Evolutionary conservation across 345 rosid species (phyloP).

Genomic region (Ceriops tagal): DNA sequence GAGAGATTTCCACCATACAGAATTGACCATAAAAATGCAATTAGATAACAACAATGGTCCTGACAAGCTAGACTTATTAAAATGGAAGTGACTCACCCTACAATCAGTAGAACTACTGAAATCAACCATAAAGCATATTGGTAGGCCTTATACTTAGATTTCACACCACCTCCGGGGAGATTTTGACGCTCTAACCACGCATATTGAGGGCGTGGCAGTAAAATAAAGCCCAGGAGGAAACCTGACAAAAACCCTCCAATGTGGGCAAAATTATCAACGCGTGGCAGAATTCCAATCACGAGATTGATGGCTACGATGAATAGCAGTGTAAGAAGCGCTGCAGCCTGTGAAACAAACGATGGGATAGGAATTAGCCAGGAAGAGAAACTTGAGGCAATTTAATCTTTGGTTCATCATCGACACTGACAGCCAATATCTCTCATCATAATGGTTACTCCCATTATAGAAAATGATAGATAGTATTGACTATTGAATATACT

Average conservation of each 20-base stretch:
- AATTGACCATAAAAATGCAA: background rate
- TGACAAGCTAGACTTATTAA: too few species aligned
- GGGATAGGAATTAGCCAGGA: background rate
- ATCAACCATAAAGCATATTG: conserved; percentile 24
- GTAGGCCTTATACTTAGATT: conserved; percentile 21
- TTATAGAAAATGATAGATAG: background rate
- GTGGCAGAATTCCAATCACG: conserved; percentile 30
- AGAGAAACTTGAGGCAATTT: background rate
- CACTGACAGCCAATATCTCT: background rate
- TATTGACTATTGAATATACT: background rate
- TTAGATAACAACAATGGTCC: too few species aligned
- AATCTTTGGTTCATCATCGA: background rate
- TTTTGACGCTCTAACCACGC: conserved; percentile 16
- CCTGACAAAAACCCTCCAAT: conserved; percentile 28
- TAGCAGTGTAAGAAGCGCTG: conserved; percentile 26
- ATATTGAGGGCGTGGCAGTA: conserved; percentile 24
- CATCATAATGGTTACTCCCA: background rate
- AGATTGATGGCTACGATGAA: conserved; percentile 26
- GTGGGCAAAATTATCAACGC: conserved; percentile 31
- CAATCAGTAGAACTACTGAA: conserved; percentile 19
- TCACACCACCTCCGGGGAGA: conserved; percentile 6
- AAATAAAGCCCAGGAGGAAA: conserved; percentile 25
- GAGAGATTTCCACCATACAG: background rate
- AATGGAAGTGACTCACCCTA: conserved; percentile 19
- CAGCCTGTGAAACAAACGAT: conserved; percentile 14